Evolutionary conservation across 345 rosid genomes (phyloP).

Genomic region (Chamaenerion angustifolium): DNA sequence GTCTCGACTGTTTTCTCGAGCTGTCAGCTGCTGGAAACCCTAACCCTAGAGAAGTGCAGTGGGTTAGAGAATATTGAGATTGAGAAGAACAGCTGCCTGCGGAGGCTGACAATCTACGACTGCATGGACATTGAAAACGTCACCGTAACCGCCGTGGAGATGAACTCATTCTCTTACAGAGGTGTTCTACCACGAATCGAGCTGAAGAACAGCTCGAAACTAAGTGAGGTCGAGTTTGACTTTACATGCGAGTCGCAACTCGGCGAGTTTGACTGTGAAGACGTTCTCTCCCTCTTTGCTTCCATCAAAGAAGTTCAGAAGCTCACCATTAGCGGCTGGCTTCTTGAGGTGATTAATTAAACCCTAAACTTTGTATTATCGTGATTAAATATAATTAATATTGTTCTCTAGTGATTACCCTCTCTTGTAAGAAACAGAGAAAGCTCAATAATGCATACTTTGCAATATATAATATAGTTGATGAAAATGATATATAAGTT

Average conservation of each 20-base stretch:
- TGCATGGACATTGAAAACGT: conserved; percentile 4
- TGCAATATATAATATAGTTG: too few relatives aligned
- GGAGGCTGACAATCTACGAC: conserved; percentile 4
- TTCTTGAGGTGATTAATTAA: conserved; percentile 10
- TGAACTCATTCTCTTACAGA: conserved; percentile 4
- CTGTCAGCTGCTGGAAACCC: conserved; percentile 7
- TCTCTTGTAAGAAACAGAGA: too few relatives aligned
- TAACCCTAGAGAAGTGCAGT: conserved; percentile 8
- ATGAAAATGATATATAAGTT: too few relatives aligned
- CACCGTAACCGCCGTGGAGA: conserved; percentile 2
- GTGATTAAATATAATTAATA: too few relatives aligned
- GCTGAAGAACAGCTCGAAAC: conserved; percentile 3
- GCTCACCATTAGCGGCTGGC: conserved; percentile 10
- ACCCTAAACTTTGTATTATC: too few relatives aligned
- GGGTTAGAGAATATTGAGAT: conserved; percentile 8
- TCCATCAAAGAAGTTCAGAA: conserved; percentile 8
- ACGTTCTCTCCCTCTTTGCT: conserved; percentile 7
- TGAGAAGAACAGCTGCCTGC: conserved; percentile 4
- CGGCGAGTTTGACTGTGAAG: conserved; percentile 12
- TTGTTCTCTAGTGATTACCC: too few relatives aligned
- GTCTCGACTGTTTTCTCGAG: conserved; percentile 6
- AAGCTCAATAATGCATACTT: too few relatives aligned
- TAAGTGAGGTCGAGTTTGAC: conserved; percentile 7
- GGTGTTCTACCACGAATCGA: conserved; percentile 7
- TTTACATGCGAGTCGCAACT: conserved; percentile 2